Evolutionary conservation across 2,329 filamentous ascomycete species (phyloP), one percentile per base, ranked within the genome.

Genomic region (Clarireedia sp.): DNA sequence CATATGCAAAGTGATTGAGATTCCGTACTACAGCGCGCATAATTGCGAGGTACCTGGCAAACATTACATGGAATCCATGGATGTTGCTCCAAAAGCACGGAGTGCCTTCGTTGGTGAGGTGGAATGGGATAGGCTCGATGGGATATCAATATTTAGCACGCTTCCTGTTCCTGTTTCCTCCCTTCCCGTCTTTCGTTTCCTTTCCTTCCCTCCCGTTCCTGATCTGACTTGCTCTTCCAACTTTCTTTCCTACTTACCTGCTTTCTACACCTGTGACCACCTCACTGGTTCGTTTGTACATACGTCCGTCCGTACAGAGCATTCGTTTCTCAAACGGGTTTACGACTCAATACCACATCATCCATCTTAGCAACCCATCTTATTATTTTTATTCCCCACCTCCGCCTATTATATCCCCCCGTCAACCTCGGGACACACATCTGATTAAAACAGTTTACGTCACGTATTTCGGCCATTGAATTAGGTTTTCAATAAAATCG

Each of bases 361-460:
- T 7, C 24, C 24, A 29, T n/a, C 3, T 6, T 48, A 45, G 41
- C 61, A 54, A n/a, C 61, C 59, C 53, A 63, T 59, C 36, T 58
- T 33, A 33, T 33, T 33, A 45, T 33, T 41, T 41, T 6, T 47
- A 33, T 33, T 46, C 36, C 38, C 52, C 52, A 41, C 16, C 50
- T 54, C 29, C 37, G 48, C 41, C 40, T 33, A 56, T 52, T 50
- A n/a, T 49, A 50, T 55, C 47, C 46, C 51, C 51, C 43, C 33
- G 51, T 53, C 51, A 48, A 53, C 29, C 43, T 29, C 33, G 37
- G 29, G 48, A 9, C 47, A 46, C 36, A 26, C 3, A 44, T 14
- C 38, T 38, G 47, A 55, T 48, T 53, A 51, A 52, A 14, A 14
- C 48, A 29, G 33, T 47, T 43, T 23, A 48, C 29, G 29, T 33